A percentile compares a stretch with the other conserved stretches of the same genome.
Evolutionary conservation across 1,284 basidiomycete genomes (phyloP).

Genomic region (Apiotrichum laibachii): DNA sequence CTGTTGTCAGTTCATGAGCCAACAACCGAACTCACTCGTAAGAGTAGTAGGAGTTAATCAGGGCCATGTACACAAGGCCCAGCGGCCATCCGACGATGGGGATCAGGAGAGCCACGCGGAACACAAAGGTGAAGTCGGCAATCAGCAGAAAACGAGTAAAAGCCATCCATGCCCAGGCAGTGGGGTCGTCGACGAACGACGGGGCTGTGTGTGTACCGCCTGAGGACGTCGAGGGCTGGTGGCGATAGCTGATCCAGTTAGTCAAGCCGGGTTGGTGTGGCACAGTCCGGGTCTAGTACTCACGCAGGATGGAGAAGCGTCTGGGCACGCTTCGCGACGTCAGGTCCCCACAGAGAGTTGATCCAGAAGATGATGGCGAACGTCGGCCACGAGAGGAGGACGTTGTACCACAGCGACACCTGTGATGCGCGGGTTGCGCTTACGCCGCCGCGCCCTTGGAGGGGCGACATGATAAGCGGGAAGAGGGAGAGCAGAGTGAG

Average conservation of each 20-base stretch:
- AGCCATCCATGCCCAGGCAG: slow-evolving; percentile 30
- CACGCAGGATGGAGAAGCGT: slow-evolving; percentile 44
- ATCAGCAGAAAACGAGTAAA: slow-evolving; percentile 46
- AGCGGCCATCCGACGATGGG: slow-evolving; percentile 40
- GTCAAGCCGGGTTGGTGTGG: not conserved
- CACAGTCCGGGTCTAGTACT: slow-evolving; percentile 3
- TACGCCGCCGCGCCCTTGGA: slow-evolving; percentile 6
- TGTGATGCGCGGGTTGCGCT: slow-evolving; percentile 20
- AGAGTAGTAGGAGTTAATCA: slow-evolving; percentile 49
- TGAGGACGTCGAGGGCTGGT: slow-evolving; percentile 26
- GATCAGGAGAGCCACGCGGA: slow-evolving; percentile 39
- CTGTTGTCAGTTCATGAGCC: slow-evolving; percentile 18
- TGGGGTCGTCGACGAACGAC: slow-evolving; percentile 6
- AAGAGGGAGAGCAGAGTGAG: slow-evolving; percentile 45
- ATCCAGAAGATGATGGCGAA: slow-evolving; percentile 50
- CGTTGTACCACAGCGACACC: slow-evolving; percentile 49
- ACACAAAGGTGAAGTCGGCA: slow-evolving; percentile 47
- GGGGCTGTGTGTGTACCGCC: slow-evolving; percentile 7
- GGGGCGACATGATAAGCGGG: slow-evolving; percentile 42
- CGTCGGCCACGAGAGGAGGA: slow-evolving; percentile 48
- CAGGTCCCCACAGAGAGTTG: slow-evolving; percentile 49
- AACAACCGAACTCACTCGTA: slow-evolving; percentile 43
- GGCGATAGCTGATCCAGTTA: slow-evolving; percentile 35
- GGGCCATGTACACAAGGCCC: slow-evolving; percentile 42
- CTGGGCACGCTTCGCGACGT: slow-evolving; percentile 45